phyloP scores from a whole-genome alignment of 2,329 filamentous ascomycete species.

The Ophioceras dolichostomum region DNA sequence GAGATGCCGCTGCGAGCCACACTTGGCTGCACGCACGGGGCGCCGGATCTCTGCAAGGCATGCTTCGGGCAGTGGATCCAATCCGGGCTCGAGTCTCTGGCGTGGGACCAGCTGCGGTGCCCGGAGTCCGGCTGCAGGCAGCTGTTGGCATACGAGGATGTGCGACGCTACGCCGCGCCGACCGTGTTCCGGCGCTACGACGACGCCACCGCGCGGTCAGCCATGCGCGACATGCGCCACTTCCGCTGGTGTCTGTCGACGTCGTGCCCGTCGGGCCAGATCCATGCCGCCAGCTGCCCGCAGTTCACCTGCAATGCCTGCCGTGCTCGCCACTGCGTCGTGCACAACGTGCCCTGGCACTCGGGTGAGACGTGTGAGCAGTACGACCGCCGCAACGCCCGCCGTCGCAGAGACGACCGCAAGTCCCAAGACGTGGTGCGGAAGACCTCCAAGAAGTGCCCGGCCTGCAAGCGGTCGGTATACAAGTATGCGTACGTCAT shows the following conservation, averaged over 20 bases:
- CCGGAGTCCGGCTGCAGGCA: slow-evolving; percentile 21
- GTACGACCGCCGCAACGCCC: slow-evolving; percentile 19
- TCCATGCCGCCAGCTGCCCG: slow-evolving; percentile 17
- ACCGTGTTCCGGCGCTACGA: slow-evolving; percentile 21
- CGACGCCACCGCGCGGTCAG: slow-evolving; percentile 16
- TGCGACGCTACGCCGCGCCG: slow-evolving; percentile 13
- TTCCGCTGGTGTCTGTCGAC: slow-evolving; percentile 27
- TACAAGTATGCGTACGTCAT: slow-evolving; percentile 19
- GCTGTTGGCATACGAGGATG: slow-evolving; percentile 16
- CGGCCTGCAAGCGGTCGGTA: slow-evolving; percentile 20
- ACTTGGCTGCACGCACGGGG: slow-evolving; percentile 13
- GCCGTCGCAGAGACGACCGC: slow-evolving; percentile 15
- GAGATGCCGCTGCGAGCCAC: slow-evolving; percentile 20
- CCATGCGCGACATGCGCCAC: slow-evolving; percentile 14
- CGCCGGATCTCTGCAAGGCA: slow-evolving; percentile 16
- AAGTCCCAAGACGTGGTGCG: slow-evolving; percentile 20
- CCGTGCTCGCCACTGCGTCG: slow-evolving; percentile 17
- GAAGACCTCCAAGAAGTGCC: slow-evolving; percentile 21
- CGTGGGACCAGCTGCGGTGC: slow-evolving; percentile 21
- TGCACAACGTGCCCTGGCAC: slow-evolving; percentile 24
- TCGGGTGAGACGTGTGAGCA: slow-evolving; percentile 21
- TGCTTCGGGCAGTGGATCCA: slow-evolving; percentile 21
- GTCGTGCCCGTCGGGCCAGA: slow-evolving; percentile 23
- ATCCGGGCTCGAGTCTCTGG: slow-evolving; percentile 14
- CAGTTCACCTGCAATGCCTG: slow-evolving; percentile 21